Percentiles rank a stretch among this genome's conserved stretches.
phyloP scores from a whole-genome alignment of 345 rosid species.

The Lumnitzera racemosa region DNA sequence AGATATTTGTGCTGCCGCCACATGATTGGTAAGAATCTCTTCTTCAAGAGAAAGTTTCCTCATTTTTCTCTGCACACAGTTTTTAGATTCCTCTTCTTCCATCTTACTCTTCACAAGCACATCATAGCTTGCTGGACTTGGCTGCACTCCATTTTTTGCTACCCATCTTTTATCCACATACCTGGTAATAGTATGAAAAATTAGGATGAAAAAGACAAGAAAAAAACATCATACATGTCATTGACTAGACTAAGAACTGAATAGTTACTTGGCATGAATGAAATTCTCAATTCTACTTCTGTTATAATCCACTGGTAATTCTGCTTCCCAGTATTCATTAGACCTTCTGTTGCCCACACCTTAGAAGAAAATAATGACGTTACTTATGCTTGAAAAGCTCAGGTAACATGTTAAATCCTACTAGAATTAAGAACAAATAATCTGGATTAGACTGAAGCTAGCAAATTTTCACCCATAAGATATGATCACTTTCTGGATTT shows the following conservation, averaged over 20 bases:
- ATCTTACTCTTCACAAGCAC: slow-evolving; percentile 8
- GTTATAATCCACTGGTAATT: slow-evolving; percentile 32
- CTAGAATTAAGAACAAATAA: no score
- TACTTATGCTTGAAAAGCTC: not conserved
- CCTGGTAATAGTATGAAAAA: slow-evolving; percentile 18
- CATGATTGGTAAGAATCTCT: slow-evolving; percentile 38
- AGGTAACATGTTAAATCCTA: no score
- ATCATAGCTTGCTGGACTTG: slow-evolving; percentile 17
- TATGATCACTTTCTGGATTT: no score
- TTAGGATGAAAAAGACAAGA: not conserved
- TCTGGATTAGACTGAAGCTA: no score
- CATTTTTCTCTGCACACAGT: slow-evolving; percentile 21
- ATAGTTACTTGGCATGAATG: slow-evolving; percentile 37
- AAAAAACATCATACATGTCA: not conserved
- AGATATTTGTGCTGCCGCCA: slow-evolving; percentile 15
- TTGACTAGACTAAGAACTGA: not conserved
- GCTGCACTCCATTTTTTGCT: slow-evolving; percentile 18
- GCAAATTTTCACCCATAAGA: no score
- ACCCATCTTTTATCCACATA: slow-evolving; percentile 45
- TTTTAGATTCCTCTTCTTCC: slow-evolving; percentile 22
- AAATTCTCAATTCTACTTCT: slow-evolving; percentile 39
- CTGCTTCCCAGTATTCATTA: slow-evolving; percentile 54
- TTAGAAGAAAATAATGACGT: slow-evolving; percentile 10
- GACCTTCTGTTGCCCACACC: slow-evolving; percentile 50
- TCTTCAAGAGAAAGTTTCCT: slow-evolving; percentile 64